A percentile compares a stretch with the other conserved stretches of the same genome.
phyloP scores from a whole-genome alignment of 1,284 basidiomycete genomes.

The Trichosporon coremiiforme region DNA sequence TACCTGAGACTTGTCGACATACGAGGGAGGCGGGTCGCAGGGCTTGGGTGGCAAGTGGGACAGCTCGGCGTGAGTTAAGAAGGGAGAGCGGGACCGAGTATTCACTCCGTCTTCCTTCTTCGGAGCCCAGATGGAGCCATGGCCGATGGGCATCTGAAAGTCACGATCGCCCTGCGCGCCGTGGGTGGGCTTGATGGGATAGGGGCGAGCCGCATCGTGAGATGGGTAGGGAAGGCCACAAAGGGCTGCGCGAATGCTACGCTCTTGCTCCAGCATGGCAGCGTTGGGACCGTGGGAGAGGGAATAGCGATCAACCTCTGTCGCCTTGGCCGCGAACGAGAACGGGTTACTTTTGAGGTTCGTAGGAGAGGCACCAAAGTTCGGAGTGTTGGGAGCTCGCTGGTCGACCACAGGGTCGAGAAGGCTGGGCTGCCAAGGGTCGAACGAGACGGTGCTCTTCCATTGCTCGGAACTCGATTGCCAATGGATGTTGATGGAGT shows the following conservation, averaged over 20 bases:
- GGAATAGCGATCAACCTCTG: not conserved
- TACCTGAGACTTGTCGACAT: not conserved
- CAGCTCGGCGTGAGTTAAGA: not conserved
- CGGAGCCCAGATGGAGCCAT: slow-evolving; percentile 7
- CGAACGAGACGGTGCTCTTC: slow-evolving; percentile 11
- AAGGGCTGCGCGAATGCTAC: slow-evolving; percentile 13
- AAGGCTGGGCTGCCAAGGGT: not conserved
- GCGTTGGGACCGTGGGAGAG: not conserved
- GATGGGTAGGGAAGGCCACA: not conserved
- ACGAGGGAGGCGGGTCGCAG: slow-evolving; percentile 13
- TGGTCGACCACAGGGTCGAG: not conserved
- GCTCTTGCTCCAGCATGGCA: slow-evolving; percentile 6
- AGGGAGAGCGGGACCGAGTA: not conserved
- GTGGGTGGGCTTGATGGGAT: not conserved
- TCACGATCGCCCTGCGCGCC: not conserved
- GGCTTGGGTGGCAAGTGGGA: slow-evolving; percentile 12
- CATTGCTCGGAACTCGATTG: slow-evolving; percentile 2
- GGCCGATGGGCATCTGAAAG: not conserved
- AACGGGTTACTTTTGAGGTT: not conserved
- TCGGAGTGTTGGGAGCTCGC: not conserved
- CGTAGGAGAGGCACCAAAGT: not conserved
- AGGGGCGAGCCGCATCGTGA: not conserved
- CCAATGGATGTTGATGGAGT: slow-evolving; percentile 14
- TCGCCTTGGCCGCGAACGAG: not conserved
- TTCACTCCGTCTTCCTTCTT: slow-evolving; percentile 3